Base-by-base conservation (phyloP, 495 filamentous ascomycete species). In the Evernia prunastri region DNA sequence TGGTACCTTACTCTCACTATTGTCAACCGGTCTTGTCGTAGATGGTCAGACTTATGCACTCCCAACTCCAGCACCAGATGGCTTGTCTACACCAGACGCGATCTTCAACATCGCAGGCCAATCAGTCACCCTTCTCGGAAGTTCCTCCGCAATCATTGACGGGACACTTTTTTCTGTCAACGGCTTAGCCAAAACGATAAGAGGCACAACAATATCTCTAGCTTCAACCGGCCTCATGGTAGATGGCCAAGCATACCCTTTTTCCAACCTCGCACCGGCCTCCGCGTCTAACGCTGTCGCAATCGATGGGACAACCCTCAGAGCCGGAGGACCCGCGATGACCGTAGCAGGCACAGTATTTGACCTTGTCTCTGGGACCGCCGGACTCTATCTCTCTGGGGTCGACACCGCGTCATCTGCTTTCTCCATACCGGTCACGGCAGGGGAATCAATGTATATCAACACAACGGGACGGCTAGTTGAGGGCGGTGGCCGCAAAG, bases 281-380 rank as follows among this genome's bases (percentile, higher is more conserved):
- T 7, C 53, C 25, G 7, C 53, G 11, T 31, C 36, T 27, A 56
- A 42, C 25, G 61, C 33, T 20, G 20, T 66, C 23, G 27, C 51
- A 0, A 61, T 66, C 15, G 58, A 59, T 23, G 63, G 63, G 23
- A 66, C 43, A 11, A 66, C 58, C n/a, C 49, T 66, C 17, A 39
- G 20, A 6, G 53, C 58, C 9, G 63, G 63, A 11, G 63, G 58
- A 40, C 25, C 43, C 8, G 36, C 63, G n/a, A 47, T 60, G n/a
- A 56, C 42, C 18, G 15, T 65, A 20, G 54, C 40, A 3, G 43
- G 58, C 5, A 60, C 37, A 10, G 33, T 42, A 15, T 25, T 65
- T 23, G 53, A 18, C 12, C 58, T 65, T 2, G 63, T 20, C 9
- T 51, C 23, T 29, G 29, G 56, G 10, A 36, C 3, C 39, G 33